A percentile compares a stretch with the other conserved stretches of the same genome.
phyloP scores from a whole-genome alignment of 2,329 filamentous ascomycete species.

The Xylaria polymorpha region DNA sequence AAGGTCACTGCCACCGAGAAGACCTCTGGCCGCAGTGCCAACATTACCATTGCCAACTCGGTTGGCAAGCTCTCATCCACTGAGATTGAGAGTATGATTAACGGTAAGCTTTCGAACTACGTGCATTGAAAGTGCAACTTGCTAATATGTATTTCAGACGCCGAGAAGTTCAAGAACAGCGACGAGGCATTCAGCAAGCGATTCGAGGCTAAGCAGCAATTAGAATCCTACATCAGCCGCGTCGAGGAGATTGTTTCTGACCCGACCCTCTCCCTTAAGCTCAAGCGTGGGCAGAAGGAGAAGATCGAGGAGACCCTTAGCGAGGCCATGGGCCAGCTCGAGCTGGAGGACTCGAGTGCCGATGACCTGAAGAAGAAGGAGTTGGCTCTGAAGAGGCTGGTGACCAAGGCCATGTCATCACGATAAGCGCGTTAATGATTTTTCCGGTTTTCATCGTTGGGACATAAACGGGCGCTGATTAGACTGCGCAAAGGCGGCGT shows the following conservation, averaged over 20 bases:
- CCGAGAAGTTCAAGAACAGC: constrained; percentile 97
- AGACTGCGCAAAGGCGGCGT: constrained; percentile 44
- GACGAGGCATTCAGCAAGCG: constrained; percentile 99
- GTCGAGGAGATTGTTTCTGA: constrained; percentile 99
- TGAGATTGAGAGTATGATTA: constrained; percentile 99
- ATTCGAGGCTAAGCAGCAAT: constrained; percentile 98
- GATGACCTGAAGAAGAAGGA: constrained; percentile 99
- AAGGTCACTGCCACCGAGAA: constrained; percentile 99
- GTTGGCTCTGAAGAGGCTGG: constrained; percentile 94
- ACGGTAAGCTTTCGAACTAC: constrained; percentile 63
- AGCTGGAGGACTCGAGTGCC: constrained; percentile 89
- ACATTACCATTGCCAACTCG: constrained; percentile 99
- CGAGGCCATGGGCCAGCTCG: constrained; percentile 97
- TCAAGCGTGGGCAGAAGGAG: constrained; percentile 99
- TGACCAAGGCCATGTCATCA: constrained; percentile 98
- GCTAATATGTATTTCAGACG: constrained; percentile 65
- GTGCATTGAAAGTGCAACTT: not conserved
- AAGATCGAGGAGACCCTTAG: constrained; percentile 98
- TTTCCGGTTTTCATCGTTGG: constrained; percentile 46
- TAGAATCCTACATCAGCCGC: constrained; percentile 98
- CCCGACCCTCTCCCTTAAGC: constrained; percentile 93
- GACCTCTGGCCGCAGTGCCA: constrained; percentile 95
- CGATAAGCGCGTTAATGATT: constrained; percentile 67
- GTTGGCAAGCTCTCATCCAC: constrained; percentile 95
- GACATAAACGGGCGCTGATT: constrained; percentile 46